Evolutionary conservation across 495 filamentous ascomycete species (phyloP).

Genomic region (Penicillium ucsense): DNA sequence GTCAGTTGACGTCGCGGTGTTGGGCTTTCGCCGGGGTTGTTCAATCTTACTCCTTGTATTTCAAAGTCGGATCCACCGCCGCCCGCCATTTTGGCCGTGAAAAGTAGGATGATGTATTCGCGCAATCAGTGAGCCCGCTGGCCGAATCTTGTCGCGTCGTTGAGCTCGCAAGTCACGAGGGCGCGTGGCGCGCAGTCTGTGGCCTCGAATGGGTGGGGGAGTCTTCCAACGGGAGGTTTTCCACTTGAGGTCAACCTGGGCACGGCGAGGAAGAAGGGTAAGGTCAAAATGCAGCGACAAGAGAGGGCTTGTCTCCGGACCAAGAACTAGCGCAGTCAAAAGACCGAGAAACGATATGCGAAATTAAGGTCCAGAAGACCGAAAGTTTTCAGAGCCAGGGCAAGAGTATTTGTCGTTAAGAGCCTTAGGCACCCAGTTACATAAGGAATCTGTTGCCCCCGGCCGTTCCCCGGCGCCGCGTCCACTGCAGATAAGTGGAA

Average conservation of each 20-base stretch:
- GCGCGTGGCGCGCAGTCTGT: not conserved
- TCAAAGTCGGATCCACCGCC: constrained; percentile 10
- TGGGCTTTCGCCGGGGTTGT: too few relatives aligned
- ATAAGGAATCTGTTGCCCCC: constrained; percentile 3
- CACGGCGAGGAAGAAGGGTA: constrained; percentile 1
- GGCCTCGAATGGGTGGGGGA: too few relatives aligned
- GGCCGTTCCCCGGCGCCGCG: not conserved
- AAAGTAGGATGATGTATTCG: not conserved
- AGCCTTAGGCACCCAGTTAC: constrained; percentile 14
- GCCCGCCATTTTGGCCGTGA: constrained; percentile 10
- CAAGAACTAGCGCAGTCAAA: not conserved
- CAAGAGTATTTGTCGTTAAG: constrained; percentile 1
- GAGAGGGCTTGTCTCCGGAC: too few relatives aligned
- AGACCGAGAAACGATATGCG: not conserved
- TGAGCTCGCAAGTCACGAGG: constrained; percentile 5
- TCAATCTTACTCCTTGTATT: constrained; percentile 23
- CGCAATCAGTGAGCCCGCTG: not conserved
- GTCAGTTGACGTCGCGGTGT: constrained; percentile 2
- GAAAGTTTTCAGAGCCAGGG: not conserved
- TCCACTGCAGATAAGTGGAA: not conserved
- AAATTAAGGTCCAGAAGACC: not conserved
- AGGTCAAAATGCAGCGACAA: not conserved
- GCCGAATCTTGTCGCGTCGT: constrained; percentile 4
- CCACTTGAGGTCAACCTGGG: not conserved
- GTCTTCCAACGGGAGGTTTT: too few relatives aligned